Evolutionary conservation across 257 asterid species (phyloP).

Genomic region (Misopates orontium): DNA sequence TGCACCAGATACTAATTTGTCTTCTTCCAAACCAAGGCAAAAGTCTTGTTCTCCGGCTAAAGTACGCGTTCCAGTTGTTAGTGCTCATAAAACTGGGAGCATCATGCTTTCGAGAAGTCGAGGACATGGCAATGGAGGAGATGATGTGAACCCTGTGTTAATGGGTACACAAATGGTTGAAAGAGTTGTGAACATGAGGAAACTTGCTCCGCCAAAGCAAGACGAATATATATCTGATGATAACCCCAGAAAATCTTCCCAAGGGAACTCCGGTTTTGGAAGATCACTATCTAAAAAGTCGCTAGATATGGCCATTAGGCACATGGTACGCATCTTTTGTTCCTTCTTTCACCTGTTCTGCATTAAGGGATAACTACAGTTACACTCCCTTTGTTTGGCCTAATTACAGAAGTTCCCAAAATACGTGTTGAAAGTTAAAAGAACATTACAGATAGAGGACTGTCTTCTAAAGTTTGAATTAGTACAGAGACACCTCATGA

Average conservation of each 20-base stretch:
- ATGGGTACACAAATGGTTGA: conserved; percentile 86
- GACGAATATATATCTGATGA: conserved; percentile 38
- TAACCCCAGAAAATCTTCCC: conserved; percentile 47
- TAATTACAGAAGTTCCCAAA: too few relatives aligned
- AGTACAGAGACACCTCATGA: too few relatives aligned
- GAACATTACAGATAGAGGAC: too few relatives aligned
- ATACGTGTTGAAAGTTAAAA: too few relatives aligned
- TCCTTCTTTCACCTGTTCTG: too few relatives aligned
- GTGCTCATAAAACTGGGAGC: conserved; percentile 33
- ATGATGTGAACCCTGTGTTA: conserved; percentile 74
- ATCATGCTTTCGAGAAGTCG: conserved; percentile 45
- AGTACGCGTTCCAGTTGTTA: conserved; percentile 35
- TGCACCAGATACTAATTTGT: conserved; percentile 27
- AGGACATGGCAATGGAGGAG: conserved; percentile 40
- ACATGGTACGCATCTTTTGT: conserved; percentile 58
- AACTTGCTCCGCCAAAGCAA: conserved; percentile 80
- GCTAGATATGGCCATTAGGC: conserved; percentile 88
- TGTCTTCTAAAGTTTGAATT: too few relatives aligned
- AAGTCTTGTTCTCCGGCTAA: conserved; percentile 67
- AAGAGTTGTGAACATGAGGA: conserved; percentile 90
- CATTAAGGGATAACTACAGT: too few relatives aligned
- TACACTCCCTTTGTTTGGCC: too few relatives aligned
- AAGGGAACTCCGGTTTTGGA: conserved; percentile 69
- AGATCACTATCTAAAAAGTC: conserved; percentile 79
- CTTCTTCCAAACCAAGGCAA: conserved; percentile 46